Evolutionary conservation across 2,329 filamentous ascomycete genomes (phyloP), one percentile per base, ranked within the genome.

Genomic region (Penicillium aurantiogriseum): DNA sequence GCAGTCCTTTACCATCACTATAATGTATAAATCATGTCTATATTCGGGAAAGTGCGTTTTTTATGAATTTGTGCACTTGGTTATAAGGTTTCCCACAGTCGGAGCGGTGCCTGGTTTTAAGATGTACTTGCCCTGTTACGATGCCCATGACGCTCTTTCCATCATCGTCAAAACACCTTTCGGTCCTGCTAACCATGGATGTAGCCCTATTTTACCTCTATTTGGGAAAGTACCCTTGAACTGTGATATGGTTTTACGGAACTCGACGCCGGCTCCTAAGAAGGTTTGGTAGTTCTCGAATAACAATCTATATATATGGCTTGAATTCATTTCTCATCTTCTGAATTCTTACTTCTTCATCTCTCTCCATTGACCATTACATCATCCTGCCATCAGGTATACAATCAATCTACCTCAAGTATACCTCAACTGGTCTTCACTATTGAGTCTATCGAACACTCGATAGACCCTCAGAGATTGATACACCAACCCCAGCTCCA

Each of bases 321-420:
- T 48, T 25, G 46, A n/a, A 29, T 36, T 1, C 36, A 21, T 36
- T 38, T 15, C 6, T 25, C 8, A 13, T 6, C 13, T 29, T 38
- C n/a, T 44, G 15, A 17, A 23, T 45, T 51, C 39, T 56, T 45
- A 31, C 31, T 56, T 44, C 15, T 51, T 31, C 53, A 33, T 36
- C 39, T 51, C 38, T 33, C 3, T 44, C 23, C n/a, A 23, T 17
- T 43, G 4, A 51, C 31, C n/a, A 35, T 47, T 35, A 43, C 23
- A 25, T 53, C 15, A 43, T 40, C 1, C 2, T 15, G 4, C 21
- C 35, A 19, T 53, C 33, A 46, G 10, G 11, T 47, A 33, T 42
- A n/a, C 2, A 11, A 36, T 5, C 1, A 27, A 31, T 19, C 4
- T n/a, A 45, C 21, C 23, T 51, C 21, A n/a, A 46, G 19, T 51